A percentile compares a stretch with the other conserved stretches of the same genome.
These are phyloP conservation scores for Epichloe coenophiala DNA, from an alignment of 2,329 filamentous ascomycete genomes.

Conservation along the genomic window DNA sequence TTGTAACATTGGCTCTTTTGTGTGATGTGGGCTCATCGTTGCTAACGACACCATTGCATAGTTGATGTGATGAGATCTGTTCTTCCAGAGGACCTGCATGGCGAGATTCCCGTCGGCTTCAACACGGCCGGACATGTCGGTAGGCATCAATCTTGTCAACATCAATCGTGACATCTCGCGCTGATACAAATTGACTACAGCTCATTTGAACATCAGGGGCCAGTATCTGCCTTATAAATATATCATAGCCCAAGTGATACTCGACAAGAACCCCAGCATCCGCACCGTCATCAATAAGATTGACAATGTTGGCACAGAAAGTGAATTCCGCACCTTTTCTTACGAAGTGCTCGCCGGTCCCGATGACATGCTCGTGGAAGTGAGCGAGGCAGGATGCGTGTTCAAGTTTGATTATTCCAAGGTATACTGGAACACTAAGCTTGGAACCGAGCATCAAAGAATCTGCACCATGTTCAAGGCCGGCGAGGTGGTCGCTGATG, in stretches of 20 bases:
- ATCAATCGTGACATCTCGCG: background rate
- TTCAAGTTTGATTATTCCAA: conserved; percentile 91
- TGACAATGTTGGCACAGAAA: conserved; percentile 73
- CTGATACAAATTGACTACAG: conserved; percentile 24
- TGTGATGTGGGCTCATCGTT: conserved; percentile 8
- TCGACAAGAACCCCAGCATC: conserved; percentile 77
- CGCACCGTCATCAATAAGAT: conserved; percentile 93
- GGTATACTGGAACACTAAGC: conserved; percentile 94
- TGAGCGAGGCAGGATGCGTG: conserved; percentile 69
- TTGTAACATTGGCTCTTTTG: background rate
- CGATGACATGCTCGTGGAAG: conserved; percentile 70
- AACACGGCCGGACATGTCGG: conserved; percentile 79
- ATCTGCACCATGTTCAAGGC: conserved; percentile 63
- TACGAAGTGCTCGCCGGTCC: conserved; percentile 82
- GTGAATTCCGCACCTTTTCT: conserved; percentile 78
- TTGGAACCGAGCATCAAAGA: conserved; percentile 79
- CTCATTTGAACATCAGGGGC: conserved; percentile 80
- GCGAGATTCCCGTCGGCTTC: conserved; percentile 76
- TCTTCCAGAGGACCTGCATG: conserved; percentile 65
- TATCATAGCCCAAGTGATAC: conserved; percentile 69
- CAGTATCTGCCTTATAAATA: conserved; percentile 76
- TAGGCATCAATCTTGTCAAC: conserved; percentile 24
- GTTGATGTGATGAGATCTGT: conserved; percentile 74
- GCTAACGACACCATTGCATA: conserved; percentile 17
- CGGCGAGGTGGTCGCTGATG: conserved; percentile 84